Percentiles rank a stretch among this genome's conserved stretches.
These are phyloP conservation scores for Trichosanthes cucumerina DNA, from an alignment of 306 rosid genomes.

Conservation along the genomic window DNA sequence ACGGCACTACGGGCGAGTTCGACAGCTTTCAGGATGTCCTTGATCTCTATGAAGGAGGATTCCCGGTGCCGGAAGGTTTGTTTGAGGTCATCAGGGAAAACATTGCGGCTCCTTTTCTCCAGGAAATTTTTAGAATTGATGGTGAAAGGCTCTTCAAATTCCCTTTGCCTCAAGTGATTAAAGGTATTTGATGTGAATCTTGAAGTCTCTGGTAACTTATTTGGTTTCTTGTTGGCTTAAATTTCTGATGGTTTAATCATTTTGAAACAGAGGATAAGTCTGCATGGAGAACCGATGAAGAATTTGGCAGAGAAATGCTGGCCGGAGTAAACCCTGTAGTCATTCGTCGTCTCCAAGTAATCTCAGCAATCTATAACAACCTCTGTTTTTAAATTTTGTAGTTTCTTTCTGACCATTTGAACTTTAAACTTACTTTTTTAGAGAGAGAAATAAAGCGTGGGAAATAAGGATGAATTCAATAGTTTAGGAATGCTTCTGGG, in stretches of 20 bases:
- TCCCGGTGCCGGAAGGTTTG: slow-evolving; percentile 38
- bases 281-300: slow-evolving; percentile 89
- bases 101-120: slow-evolving; percentile 46
- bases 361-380: neutral
- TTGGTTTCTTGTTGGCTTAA: neutral
- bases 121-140: slow-evolving; percentile 62
- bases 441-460: neutral
- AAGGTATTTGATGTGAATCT: slow-evolving; percentile 33
- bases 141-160: slow-evolving; percentile 49
- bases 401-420: neutral
- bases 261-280: slow-evolving; percentile 45
- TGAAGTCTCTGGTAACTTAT: neutral
- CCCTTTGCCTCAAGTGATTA: slow-evolving; percentile 76
- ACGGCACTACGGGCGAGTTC: slow-evolving; percentile 46
- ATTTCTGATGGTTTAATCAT: neutral
- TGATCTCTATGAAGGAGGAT: slow-evolving; percentile 68
- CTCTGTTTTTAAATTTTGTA: neutral
- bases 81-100: slow-evolving; percentile 35
- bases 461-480: neutral
- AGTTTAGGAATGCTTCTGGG: neutral
- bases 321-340: slow-evolving; percentile 75
- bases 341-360: slow-evolving; percentile 57
- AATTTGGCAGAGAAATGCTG: slow-evolving; percentile 81
- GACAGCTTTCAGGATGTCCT: slow-evolving; percentile 52
- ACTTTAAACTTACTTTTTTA: neutral